Conservation (phyloP, 495 filamentous ascomycete species). For the Tuber indicum region DNA sequence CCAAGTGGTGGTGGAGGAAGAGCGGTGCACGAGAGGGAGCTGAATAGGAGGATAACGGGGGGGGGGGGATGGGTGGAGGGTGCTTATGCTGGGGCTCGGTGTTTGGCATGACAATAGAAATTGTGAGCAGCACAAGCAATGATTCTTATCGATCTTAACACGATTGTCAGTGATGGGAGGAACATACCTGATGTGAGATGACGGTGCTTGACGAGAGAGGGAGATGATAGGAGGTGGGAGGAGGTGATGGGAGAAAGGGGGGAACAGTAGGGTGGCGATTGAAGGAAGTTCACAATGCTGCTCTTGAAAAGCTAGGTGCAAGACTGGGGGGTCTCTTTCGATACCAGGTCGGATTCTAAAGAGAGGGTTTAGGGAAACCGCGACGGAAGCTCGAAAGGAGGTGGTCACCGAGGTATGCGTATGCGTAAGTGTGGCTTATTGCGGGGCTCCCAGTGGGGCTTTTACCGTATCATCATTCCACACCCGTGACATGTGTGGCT, state of each 20-base stretch:
- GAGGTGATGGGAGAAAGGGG: not conserved
- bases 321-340: not conserved
- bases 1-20: not conserved
- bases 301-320: not conserved
- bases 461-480: not conserved
- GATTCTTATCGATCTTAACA: not conserved
- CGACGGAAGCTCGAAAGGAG: not conserved
- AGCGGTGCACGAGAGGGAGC: not conserved
- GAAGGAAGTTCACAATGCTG: not conserved
- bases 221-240: not conserved
- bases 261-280: not conserved
- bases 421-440: conserved; percentile 26
- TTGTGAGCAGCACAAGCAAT: not conserved
- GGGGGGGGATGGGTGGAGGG: not conserved
- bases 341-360: not conserved
- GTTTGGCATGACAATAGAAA: not conserved
- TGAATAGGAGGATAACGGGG: not conserved
- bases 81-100: not conserved
- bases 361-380: not conserved
- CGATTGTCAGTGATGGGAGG: not conserved
- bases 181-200: not conserved
- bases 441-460: conserved; percentile 19
- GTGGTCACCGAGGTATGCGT: not conserved
- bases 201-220: not conserved
- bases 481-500: not conserved